Conservation (phyloP, 2,329 filamentous ascomycete genomes). For the Tolypocladium endophyticum region DNA sequence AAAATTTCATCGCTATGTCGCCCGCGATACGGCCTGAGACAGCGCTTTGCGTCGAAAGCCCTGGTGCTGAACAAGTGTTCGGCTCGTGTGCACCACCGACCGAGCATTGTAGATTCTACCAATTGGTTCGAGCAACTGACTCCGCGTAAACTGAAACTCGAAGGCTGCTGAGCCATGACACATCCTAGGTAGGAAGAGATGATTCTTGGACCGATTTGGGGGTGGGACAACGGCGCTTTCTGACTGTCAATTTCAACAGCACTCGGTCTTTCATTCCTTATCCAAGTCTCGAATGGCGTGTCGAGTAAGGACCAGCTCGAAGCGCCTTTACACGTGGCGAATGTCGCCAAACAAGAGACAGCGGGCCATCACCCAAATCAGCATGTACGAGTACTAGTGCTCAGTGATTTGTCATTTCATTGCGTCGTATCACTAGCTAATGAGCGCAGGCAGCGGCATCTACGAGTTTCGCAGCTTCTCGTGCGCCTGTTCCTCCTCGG, state of each 20-base stretch:
- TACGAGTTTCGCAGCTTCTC: background rate
- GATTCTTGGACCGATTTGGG: too few relatives aligned
- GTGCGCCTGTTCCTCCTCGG: slow-evolving; percentile 1
- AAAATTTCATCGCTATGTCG: too few relatives aligned
- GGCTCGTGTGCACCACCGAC: background rate
- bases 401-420: background rate
- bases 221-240: too few relatives aligned
- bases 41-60: too few relatives aligned
- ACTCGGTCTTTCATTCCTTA: too few relatives aligned
- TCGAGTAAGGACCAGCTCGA: background rate
- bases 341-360: background rate
- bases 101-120: background rate
- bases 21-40: too few relatives aligned
- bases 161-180: background rate
- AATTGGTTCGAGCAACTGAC: background rate
- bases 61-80: background rate
- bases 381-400: background rate
- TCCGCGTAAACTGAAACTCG: too few relatives aligned
- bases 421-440: background rate
- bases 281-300: background rate
- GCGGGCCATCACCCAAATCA: background rate
- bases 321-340: background rate
- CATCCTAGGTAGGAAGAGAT: background rate
- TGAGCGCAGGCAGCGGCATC: background rate
- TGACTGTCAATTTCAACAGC: background rate